Percentiles rank a stretch among this genome's conserved stretches.
Conservation (phyloP, 176 grass and related monocot genomes). For the Tillandsia leiboldiana region DNA sequence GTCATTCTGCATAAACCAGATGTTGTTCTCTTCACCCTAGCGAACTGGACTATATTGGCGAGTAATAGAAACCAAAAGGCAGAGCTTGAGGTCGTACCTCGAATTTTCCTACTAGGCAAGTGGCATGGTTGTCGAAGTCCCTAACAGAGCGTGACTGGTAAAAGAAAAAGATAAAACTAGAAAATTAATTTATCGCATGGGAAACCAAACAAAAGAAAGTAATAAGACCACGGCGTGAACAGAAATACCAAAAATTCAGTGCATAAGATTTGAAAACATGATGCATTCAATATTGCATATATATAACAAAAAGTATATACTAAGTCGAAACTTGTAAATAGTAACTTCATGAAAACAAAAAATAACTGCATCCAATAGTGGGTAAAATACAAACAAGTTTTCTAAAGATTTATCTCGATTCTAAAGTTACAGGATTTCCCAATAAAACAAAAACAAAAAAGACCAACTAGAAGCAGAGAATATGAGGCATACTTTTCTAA, state of each 20-base stretch:
- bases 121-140: constrained; percentile 89
- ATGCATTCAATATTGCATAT: background rate
- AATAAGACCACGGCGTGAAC: background rate
- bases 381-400: background rate
- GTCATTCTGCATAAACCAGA: too few species aligned
- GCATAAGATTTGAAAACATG: background rate
- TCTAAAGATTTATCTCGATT: too few species aligned
- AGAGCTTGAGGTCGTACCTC: constrained; percentile 42
- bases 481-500: constrained; percentile 55
- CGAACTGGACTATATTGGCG: too few species aligned
- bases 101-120: constrained; percentile 68
- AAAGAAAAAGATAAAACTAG: constrained; percentile 24
- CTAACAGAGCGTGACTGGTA: constrained; percentile 73
- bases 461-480: constrained; percentile 5
- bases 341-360: background rate
- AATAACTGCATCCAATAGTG: background rate
- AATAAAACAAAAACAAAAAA: background rate
- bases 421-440: background rate
- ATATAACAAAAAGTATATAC: background rate
- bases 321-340: background rate
- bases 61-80: background rate
- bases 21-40: background rate
- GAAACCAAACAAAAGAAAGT: background rate
- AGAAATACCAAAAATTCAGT: too few species aligned
- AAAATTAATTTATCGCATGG: constrained; percentile 2